A percentile compares a stretch with the other conserved stretches of the same genome.
phyloP scores from a whole-genome alignment of 2,329 filamentous ascomycete genomes.

The Cercospora sp. region DNA sequence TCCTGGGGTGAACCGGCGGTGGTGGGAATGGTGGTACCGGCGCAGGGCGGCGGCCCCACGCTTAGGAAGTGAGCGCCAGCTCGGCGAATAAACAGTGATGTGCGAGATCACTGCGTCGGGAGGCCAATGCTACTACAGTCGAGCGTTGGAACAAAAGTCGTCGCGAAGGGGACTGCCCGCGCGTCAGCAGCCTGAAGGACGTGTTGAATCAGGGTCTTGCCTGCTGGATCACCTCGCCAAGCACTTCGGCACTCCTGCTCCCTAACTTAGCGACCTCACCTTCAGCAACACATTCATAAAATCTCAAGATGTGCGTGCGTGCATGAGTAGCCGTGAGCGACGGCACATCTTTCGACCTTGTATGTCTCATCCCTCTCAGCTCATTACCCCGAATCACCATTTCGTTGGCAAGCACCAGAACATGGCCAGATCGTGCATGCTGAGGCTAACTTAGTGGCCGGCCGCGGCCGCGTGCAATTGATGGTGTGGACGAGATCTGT shows the following conservation, averaged over 20 bases:
- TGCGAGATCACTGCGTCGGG: not conserved
- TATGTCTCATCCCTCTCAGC: not conserved
- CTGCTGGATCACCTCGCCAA: not conserved
- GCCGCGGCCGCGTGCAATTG: not conserved
- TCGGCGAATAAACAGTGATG: not conserved
- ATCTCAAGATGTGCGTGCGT: not conserved
- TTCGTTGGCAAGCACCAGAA: not conserved
- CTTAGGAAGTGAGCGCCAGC: slow-evolving; percentile 22
- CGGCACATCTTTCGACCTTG: not conserved
- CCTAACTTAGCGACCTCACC: not conserved
- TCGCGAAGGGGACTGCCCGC: slow-evolving; percentile 5
- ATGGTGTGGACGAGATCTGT: not conserved
- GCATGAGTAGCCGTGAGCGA: not conserved
- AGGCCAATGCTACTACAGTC: no score
- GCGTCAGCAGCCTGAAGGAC: not conserved
- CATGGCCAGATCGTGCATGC: not conserved
- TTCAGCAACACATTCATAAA: not conserved
- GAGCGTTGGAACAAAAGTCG: not conserved
- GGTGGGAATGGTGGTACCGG: slow-evolving; percentile 9
- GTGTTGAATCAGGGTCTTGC: slow-evolving; percentile 2
- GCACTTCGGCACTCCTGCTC: not conserved
- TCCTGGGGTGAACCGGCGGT: slow-evolving; percentile 13
- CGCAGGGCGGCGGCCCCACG: slow-evolving; percentile 24
- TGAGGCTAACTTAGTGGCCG: not conserved
- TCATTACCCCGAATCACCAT: not conserved